Percentiles rank a stretch among this genome's conserved stretches.
Conservation (phyloP, 306 rosid species). For the Gastrolobium bilobum region DNA sequence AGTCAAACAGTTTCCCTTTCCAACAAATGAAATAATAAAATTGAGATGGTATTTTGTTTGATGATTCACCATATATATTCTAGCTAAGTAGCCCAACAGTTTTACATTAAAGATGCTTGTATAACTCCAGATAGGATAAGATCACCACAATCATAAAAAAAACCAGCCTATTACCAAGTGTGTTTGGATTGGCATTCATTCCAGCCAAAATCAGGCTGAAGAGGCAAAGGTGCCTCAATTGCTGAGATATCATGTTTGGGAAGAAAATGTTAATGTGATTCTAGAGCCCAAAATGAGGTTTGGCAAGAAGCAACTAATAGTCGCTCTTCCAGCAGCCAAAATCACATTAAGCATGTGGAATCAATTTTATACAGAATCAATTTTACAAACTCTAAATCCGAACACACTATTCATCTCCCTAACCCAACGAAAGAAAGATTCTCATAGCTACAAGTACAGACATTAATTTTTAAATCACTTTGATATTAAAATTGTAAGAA, state of each 20-base stretch:
- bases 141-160: slow-evolving; percentile 33
- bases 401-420: background rate
- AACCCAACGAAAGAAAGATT: slow-evolving; percentile 22
- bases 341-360: too few species aligned
- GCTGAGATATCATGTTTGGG: too few species aligned
- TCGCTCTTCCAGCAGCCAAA: too few species aligned
- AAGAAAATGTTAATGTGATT: too few species aligned
- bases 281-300: too few species aligned
- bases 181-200: too few species aligned
- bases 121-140: slow-evolving; percentile 15
- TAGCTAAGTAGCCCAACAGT: slow-evolving; percentile 20
- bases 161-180: background rate
- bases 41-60: slow-evolving; percentile 3
- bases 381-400: too few species aligned
- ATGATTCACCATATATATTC: slow-evolving; percentile 43
- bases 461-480: slow-evolving; percentile 29
- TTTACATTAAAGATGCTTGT: slow-evolving; percentile 4
- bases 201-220: too few species aligned
- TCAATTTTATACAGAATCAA: too few species aligned
- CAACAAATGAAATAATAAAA: background rate
- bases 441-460: slow-evolving; percentile 3
- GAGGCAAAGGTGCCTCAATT: too few species aligned
- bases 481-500: slow-evolving; percentile 38
- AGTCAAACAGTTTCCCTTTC: slow-evolving; percentile 28
- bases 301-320: too few species aligned